Evolutionary conservation across 345 rosid species (phyloP).

Genomic region (Luvunga scandens): DNA sequence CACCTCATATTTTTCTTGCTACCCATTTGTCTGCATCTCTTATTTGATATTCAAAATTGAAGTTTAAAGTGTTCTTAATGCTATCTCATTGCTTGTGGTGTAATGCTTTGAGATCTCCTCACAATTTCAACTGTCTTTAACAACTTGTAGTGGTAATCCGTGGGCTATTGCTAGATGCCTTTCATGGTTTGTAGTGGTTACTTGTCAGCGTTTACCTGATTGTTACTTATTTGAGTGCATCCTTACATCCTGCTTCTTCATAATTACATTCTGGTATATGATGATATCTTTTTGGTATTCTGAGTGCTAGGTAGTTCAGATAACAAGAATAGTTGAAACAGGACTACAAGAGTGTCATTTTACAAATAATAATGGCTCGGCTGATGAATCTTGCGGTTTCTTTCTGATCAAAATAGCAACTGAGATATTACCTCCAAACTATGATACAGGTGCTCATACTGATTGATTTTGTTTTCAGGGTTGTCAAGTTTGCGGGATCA

Average conservation of each 20-base stretch:
- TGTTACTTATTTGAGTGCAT: background rate
- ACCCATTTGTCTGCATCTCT: background rate
- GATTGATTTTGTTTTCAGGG: conserved; percentile 42
- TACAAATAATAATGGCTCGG: background rate
- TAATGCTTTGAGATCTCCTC: background rate
- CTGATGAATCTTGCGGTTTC: conserved; percentile 10
- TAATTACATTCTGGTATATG: background rate
- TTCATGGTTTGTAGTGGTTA: background rate
- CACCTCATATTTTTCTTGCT: background rate
- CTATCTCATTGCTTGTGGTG: background rate
- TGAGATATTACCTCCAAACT: background rate
- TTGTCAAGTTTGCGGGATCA: conserved; percentile 79
- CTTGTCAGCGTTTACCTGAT: background rate
- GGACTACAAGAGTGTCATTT: background rate
- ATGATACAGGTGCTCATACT: background rate
- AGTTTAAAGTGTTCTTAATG: background rate
- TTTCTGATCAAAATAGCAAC: background rate
- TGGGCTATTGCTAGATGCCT: background rate
- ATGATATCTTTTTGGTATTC: background rate
- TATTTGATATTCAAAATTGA: background rate
- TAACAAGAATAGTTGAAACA: background rate
- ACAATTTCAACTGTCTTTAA: background rate
- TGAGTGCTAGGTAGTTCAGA: background rate
- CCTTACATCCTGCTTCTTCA: background rate
- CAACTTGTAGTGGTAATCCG: background rate